Evolutionary conservation across 306 rosid genomes (phyloP), one percentile per base, ranked within the genome.

Genomic region (Glycine soja): DNA sequence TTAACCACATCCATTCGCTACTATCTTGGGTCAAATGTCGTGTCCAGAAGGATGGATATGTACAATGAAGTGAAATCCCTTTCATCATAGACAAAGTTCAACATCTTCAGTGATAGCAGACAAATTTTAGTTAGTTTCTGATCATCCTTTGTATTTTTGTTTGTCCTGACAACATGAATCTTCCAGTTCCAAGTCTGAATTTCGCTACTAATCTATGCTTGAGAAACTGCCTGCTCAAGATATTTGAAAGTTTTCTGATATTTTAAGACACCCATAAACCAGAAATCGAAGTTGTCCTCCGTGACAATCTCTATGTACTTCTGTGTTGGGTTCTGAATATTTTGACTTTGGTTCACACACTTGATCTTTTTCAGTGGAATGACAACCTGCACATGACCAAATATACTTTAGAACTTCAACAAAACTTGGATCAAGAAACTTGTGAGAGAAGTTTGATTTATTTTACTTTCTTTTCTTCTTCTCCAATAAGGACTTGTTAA

Each of bases 251-350:
- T 79, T 48, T 83, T 78, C 14, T 73, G 87, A 66, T 79, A 83
- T 5, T 83, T 57, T 0, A 47, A 57, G 67, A 84, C 87, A 4
- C 83, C 77, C 87, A 79, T 73, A 2, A 84, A 59, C 83, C 83
- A 84, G 72, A 84, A 84, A 57, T 84, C 83, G 66, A 73, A 84
- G n/a, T 79, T 57, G 72, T 84, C 87, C 13, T 15, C 83, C 30
- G 87, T 84, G 10, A 56, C 87, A 46, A 79, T 84, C 65, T 73
- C 61, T 57, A 84, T 84, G 70, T 84, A 84, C 77, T 78, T 84
- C 46, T 84, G 77, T 48, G 5, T 84, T 79, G 87, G 81, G 61
- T 84, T 79, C 47, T 74, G 18, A 59, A 67, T 73, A 68, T 79
- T 74, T 50, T 65, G 34, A 50, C 80, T 79, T 84, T 84, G 80